These are phyloP conservation scores for Vitis rupestris DNA, from an alignment of 164 flowering plant species.

Conservation along the genomic window DNA sequence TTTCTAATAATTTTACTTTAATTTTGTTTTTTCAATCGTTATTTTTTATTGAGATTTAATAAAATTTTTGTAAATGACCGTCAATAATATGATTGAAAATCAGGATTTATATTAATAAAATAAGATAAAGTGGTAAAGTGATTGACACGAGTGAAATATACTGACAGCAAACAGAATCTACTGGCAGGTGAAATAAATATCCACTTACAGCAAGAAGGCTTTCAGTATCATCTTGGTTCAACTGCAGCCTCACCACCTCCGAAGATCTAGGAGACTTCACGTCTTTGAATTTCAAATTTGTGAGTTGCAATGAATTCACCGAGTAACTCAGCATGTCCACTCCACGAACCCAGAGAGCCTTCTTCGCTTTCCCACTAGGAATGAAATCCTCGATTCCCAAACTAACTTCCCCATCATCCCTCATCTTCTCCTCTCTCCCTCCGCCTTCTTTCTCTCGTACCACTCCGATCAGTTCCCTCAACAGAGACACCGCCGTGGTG, in stretches of 20 bases:
- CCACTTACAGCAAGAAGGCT: slow-evolving; percentile 24
- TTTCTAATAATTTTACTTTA: too few species aligned
- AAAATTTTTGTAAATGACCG: too few species aligned
- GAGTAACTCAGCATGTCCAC: slow-evolving; percentile 36
- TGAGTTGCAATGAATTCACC: slow-evolving; percentile 20
- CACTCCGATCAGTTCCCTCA: slow-evolving; percentile 41
- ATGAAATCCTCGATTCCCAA: slow-evolving; percentile 31
- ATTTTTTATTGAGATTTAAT: too few species aligned
- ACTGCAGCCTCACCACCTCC: slow-evolving; percentile 21
- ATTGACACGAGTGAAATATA: too few species aligned
- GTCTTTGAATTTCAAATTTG: slow-evolving; percentile 29
- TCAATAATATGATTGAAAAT: too few species aligned
- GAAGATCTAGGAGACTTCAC: slow-evolving; percentile 16
- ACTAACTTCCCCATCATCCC: slow-evolving; percentile 16
- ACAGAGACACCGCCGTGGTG: slow-evolving; percentile 47
- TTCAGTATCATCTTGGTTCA: slow-evolving; percentile 12
- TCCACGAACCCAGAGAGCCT: slow-evolving; percentile 27
- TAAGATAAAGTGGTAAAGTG: too few species aligned
- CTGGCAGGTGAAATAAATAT: neutral
- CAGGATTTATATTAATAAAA: too few species aligned
- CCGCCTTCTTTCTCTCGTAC: slow-evolving; percentile 14
- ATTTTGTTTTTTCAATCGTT: too few species aligned
- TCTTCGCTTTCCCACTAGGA: slow-evolving; percentile 21
- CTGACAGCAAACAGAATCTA: too few species aligned
- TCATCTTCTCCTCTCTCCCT: slow-evolving; percentile 18